Conservation (phyloP, 768 basidiomycete genomes). For the Leccinum obscurum region DNA sequence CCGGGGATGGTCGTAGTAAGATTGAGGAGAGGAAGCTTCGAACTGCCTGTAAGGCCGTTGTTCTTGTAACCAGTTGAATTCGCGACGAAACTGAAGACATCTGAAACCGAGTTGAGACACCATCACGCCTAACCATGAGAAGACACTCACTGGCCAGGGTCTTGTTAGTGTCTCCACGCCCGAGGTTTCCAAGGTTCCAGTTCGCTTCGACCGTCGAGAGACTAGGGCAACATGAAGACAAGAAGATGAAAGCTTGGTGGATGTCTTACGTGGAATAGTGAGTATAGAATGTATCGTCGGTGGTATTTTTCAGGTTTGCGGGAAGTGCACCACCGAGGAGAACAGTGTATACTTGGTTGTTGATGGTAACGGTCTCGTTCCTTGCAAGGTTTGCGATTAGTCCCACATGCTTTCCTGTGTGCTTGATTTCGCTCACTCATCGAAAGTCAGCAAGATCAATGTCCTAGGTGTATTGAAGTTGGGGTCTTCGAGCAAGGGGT, state of each 20-base stretch:
- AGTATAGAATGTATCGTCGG: constrained; percentile 53
- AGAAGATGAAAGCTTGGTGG: background rate
- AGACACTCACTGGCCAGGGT: constrained; percentile 19
- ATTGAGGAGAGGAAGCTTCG: constrained; percentile 39
- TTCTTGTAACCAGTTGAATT: constrained; percentile 46
- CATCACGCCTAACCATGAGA: background rate
- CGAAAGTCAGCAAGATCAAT: constrained; percentile 60
- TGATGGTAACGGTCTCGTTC: constrained; percentile 31
- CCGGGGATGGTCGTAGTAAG: constrained; percentile 40
- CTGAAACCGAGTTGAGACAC: constrained; percentile 21
- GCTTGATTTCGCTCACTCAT: constrained; percentile 44
- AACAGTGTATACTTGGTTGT: constrained; percentile 48
- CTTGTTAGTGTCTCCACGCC: constrained; percentile 54
- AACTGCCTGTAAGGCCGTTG: constrained; percentile 30
- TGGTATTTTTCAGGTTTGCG: constrained; percentile 39
- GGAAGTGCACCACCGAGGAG: constrained; percentile 49
- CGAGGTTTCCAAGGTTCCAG: constrained; percentile 59
- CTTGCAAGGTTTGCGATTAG: constrained; percentile 8
- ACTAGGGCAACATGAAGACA: constrained; percentile 10
- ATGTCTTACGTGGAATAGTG: constrained; percentile 48
- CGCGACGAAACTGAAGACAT: constrained; percentile 55
- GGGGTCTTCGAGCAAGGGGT: constrained; percentile 48
- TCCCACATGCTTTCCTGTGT: background rate
- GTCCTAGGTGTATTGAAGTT: constrained; percentile 56
- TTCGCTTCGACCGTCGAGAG: constrained; percentile 58